Evolutionary conservation across 768 basidiomycete genomes (phyloP).

Genomic region (Termitomyces sp.): DNA sequence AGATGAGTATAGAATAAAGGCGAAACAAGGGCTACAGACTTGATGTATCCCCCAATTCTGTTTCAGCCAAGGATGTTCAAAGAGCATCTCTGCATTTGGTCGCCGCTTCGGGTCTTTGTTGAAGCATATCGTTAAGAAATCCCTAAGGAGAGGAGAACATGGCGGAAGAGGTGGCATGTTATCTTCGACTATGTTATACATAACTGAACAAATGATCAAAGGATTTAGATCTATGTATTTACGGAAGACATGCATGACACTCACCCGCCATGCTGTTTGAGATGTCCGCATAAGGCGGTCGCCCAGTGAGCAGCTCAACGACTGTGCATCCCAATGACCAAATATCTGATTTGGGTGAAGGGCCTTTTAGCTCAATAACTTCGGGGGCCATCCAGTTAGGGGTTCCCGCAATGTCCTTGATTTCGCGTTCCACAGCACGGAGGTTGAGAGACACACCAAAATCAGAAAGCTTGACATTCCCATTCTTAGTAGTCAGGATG

Average conservation of each 20-base stretch:
- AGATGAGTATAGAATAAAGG: not conserved
- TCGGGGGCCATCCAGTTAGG: constrained; percentile 99
- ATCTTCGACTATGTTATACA: constrained; percentile 98
- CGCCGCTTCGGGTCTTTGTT: constrained; percentile 79
- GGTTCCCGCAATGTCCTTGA: constrained; percentile 87
- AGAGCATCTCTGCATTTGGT: constrained; percentile 83
- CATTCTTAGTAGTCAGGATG: constrained; percentile 97
- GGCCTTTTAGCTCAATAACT: constrained; percentile 92
- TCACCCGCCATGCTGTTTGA: constrained; percentile 86
- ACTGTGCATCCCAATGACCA: constrained; percentile 96
- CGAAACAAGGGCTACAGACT: constrained; percentile 37
- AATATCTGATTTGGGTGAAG: constrained; percentile 90
- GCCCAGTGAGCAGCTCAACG: constrained; percentile 88
- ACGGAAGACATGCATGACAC: constrained; percentile 18
- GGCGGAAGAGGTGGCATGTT: constrained; percentile 84
- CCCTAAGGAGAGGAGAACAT: constrained; percentile 63
- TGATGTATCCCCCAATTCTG: constrained; percentile 75
- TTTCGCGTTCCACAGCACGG: constrained; percentile 82
- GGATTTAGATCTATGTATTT: not conserved
- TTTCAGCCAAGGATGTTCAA: constrained; percentile 90
- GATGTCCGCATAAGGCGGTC: constrained; percentile 89
- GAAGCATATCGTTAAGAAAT: constrained; percentile 88
- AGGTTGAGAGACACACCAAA: constrained; percentile 97
- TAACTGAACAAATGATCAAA: constrained; percentile 44
- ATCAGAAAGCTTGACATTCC: constrained; percentile 95